Base-by-base conservation (phyloP, 1,139 yeast species). In the Kluyveromyces marxianus region DNA sequence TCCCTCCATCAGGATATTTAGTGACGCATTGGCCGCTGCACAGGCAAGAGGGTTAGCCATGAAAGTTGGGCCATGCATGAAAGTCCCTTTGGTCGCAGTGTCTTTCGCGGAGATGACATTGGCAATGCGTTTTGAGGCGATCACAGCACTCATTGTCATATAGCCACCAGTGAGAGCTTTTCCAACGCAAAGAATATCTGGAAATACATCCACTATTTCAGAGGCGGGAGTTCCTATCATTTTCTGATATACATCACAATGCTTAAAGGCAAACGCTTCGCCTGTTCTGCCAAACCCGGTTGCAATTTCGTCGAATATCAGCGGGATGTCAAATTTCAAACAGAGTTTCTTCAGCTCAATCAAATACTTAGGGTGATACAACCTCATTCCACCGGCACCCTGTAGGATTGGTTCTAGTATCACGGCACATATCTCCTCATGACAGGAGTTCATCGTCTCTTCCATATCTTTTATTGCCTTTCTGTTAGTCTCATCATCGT, bases 301-400 rank as follows among this genome's bases (percentile, higher is more conserved):
- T n/a, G 65, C 67, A 35, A 64, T 63, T 44, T 65, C 68, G 48
- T 63, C 69, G 34, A 62, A 53, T 31, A 64, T 62, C 50, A 67
- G 58, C 7, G 66, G 54, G 37, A 66, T 55, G 7, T 58, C 53
- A 48, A 61, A 60, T 41, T 56, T 41, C 44, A 59, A 54, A 47
- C 70, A 67, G 7, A 66, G 51, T 35, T 59, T 57, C 36, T 64
- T 55, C 5, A 63, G 65, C 40, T 58, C 53, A 29, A 59, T 59
- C 30, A 63, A 47, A 44, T 57, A 67, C 10, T 58, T 59, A 6
- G 66, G 65, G 35, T 59, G 59, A 34, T 65, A 66, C 8, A 65
- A 54, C 32, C 56, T 48, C 55, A 67, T 59, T 3, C 70, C 70
- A 24, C 67, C 70, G n/a, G 67, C 70, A n/a, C 70, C 71, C 53